Conservation (phyloP, 2,329 filamentous ascomycete genomes). For the Sporothrix brasiliensis region DNA sequence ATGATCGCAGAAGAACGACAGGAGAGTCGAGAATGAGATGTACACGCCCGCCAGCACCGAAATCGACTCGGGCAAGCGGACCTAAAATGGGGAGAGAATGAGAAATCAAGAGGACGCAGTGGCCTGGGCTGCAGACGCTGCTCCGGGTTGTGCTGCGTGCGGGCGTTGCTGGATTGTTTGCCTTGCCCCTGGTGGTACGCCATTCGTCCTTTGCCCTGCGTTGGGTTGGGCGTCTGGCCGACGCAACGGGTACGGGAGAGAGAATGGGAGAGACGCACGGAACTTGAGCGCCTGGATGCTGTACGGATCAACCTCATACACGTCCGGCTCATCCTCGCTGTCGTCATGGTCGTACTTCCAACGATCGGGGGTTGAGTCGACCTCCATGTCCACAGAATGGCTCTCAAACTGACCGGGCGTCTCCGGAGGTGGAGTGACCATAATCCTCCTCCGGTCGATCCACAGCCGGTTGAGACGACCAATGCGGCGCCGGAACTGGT, state of each 20-base stretch:
- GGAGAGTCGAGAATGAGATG: conserved; percentile 26
- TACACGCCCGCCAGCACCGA: conserved; percentile 27
- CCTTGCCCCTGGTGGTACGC: conserved; percentile 27
- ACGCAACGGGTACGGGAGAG: conserved; percentile 35
- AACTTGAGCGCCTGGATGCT: conserved; percentile 63
- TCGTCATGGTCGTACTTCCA: conserved; percentile 90
- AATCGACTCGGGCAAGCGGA: conserved; percentile 6
- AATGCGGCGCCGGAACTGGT: conserved; percentile 79
- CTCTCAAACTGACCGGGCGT: not conserved
- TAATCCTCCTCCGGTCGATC: conserved; percentile 75
- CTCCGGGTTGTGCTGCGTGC: not conserved
- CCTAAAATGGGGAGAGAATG: conserved; percentile 18
- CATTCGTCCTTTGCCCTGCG: conserved; percentile 21
- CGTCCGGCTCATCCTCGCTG: conserved; percentile 74
- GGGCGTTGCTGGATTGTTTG: conserved; percentile 35
- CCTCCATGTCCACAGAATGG: conserved; percentile 37
- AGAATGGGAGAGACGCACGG: conserved; percentile 60
- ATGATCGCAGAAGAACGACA: conserved; percentile 17
- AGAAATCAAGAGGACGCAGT: not conserved
- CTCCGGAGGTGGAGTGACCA: conserved; percentile 56
- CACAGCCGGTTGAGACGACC: conserved; percentile 83
- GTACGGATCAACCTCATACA: conserved; percentile 75
- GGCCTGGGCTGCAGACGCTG: conserved; percentile 33
- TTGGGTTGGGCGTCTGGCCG: conserved; percentile 28
- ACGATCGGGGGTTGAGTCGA: conserved; percentile 58